These are phyloP conservation scores for Aspergillus sp. DNA, from an alignment of 2,329 filamentous ascomycete species.

Conservation along the genomic window DNA sequence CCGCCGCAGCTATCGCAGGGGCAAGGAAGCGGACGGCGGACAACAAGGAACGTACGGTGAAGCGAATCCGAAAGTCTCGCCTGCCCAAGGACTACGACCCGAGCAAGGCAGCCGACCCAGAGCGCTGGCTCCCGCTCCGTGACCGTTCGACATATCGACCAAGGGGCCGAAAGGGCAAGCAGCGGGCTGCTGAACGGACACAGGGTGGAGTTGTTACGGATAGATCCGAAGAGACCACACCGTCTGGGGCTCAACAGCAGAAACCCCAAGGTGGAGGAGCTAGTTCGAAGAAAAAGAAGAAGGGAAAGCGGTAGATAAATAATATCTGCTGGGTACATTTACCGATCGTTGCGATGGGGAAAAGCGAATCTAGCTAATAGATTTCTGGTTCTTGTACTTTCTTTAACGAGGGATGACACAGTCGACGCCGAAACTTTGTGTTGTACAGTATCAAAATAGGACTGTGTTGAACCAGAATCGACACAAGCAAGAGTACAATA, in stretches of 20 bases:
- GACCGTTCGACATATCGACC: slow-evolving; percentile 88
- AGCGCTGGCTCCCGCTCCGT: slow-evolving; percentile 89
- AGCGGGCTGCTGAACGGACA: slow-evolving; percentile 75
- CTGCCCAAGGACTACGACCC: slow-evolving; percentile 63
- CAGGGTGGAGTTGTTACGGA: slow-evolving; percentile 84
- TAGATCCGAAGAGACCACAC: slow-evolving; percentile 61
- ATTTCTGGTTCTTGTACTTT: not conserved
- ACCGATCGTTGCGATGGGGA: not conserved
- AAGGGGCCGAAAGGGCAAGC: slow-evolving; percentile 90
- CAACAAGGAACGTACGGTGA: slow-evolving; percentile 39
- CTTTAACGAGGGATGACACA: not conserved
- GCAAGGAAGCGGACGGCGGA: slow-evolving; percentile 47
- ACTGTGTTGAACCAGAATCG: not conserved
- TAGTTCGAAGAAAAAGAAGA: slow-evolving; percentile 56
- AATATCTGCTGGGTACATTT: not conserved
- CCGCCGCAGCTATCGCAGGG: slow-evolving; percentile 38
- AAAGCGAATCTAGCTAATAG: not conserved
- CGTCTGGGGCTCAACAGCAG: slow-evolving; percentile 35
- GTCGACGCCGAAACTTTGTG: not conserved
- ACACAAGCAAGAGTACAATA: not conserved
- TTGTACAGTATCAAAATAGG: not conserved
- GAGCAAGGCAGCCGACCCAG: slow-evolving; percentile 80
- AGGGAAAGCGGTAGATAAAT: slow-evolving; percentile 52
- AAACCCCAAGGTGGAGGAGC: slow-evolving; percentile 41
- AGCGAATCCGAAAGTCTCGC: slow-evolving; percentile 51